Evolutionary conservation across 2,329 filamentous ascomycete genomes (phyloP), one percentile per base, ranked within the genome.

Genomic region (Taxawa tesnikishii): DNA sequence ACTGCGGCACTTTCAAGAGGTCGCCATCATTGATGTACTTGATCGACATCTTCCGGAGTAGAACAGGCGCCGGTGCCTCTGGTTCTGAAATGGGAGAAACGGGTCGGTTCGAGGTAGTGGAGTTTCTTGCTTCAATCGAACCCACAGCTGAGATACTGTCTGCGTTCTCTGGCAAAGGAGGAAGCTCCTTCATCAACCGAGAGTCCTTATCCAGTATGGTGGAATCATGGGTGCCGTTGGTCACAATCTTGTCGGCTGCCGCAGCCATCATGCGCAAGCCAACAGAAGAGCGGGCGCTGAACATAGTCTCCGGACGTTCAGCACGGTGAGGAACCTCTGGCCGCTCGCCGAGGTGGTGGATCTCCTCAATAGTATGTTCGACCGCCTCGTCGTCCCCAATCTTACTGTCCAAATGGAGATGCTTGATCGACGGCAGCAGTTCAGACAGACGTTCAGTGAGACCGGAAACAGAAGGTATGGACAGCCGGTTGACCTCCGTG

Each of bases 371-470:
- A 15, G 55, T 55, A 25, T 48, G 43, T 23, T 56, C 50, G 32
- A 60, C 48, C 4, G 46, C 46, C 16, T 43, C 40, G 29, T 60
- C 55, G 18, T 50, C 51, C 14, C 42, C 43, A 12, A 54, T 40
- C 10, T 51, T 38, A 28, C 50, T 54, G 19, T 54, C 51, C 14
- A 55, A 49, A 33, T 56, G 53, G 27, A 59, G 49, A 31, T 56
- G 55, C 15, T 47, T 53, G 31, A 67, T 39, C 7, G 58, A 57
- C 4, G 62, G 63, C 12, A 66, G 41, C 9, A 64, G 48, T 43
- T 61, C 58, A 0, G 62, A 63, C 9, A 67, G 45, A 13, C 61
- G 54, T 30, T 63, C 53, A 2, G 62, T 64, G 6, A 67, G 48
- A 8, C 52, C 58, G 16, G 50, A 51, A 11, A 65, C 54, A 4